These are phyloP conservation scores for Melaleuca alternifolia DNA, from an alignment of 345 rosid species.

Conservation along the genomic window DNA sequence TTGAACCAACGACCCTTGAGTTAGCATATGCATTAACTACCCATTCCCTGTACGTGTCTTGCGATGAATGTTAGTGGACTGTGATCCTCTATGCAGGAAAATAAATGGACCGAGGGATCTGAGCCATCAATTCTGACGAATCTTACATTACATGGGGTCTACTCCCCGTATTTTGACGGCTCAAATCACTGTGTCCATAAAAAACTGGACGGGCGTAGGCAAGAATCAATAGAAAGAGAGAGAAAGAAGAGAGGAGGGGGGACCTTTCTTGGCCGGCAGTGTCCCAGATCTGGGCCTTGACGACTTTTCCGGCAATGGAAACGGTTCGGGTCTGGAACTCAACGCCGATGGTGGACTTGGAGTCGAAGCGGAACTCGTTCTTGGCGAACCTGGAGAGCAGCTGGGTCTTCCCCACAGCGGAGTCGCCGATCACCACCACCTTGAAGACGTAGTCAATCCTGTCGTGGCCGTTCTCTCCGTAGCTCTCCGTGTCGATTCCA, in stretches of 20 bases:
- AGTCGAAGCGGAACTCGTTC: not conserved
- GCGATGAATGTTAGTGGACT: not conserved
- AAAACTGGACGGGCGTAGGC: not conserved
- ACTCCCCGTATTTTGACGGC: constrained; percentile 28
- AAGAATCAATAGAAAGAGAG: not conserved
- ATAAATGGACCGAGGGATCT: not conserved
- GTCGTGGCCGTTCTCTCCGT: not conserved
- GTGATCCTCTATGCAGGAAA: constrained; percentile 40
- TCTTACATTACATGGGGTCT: not conserved
- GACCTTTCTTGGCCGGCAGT: constrained; percentile 96
- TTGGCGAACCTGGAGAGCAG: not conserved
- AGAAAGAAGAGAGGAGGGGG: not conserved
- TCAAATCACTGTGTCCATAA: constrained; percentile 7
- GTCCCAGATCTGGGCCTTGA: constrained; percentile 97
- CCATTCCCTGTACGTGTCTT: not conserved
- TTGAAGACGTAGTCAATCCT: not conserved
- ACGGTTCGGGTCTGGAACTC: constrained; percentile 23
- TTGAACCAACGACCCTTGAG: constrained; percentile 63
- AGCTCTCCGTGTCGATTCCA: not conserved
- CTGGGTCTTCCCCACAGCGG: not conserved
- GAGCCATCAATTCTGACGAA: not conserved
- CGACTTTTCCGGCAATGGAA: constrained; percentile 43
- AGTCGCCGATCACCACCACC: not conserved
- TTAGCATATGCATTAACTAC: constrained; percentile 51
- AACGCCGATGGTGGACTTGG: not conserved